Evolutionary conservation across 495 filamentous ascomycete species (phyloP), one percentile per base, ranked within the genome.

Genomic region (Penicilliopsis zonata): DNA sequence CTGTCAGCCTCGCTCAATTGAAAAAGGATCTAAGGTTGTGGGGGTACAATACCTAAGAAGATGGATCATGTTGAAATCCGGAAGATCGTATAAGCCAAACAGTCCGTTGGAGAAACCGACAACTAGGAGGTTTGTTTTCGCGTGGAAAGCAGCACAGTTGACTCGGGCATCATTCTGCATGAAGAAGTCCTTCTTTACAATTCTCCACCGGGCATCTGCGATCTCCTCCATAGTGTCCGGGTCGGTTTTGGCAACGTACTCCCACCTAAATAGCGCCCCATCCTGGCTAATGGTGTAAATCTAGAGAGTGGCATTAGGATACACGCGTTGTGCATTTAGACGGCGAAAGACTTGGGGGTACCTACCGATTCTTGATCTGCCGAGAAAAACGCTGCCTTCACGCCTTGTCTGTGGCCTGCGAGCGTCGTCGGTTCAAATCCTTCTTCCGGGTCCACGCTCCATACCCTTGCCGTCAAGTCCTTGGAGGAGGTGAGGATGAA

Each of bases 31-130:
- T 10, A 24, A 4, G 9, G 21, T 12, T 20, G 16, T 5, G n/a
- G 13, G 13, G 12, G 17, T 23, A 18, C 35, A 34, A 17, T 61
- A 76, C 73, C 70, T 76, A 20, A 83, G 52, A 10, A 78, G 87
- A 45, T 98, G 90, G 27, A 98, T 94, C 56, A 77, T 76, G 56
- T 82, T 94, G 65, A 96, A 96, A 30, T 88, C 85, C n/a, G 90
- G 90, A 55, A 98, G 70, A 44, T 98, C 90, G 55, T 96, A 94
- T 9, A 98, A 62, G 4, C 80, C 78, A 44, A 98, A 98, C 17
- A 94, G 65, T 13, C 90, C 90, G 35, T 87, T 88, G 16, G 90
- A 94, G 48, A 96, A 95, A 3, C 90, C 92, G 18, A 85, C 78
- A 5, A 96, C 85, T 21, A 98, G 55, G 30, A 98, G 61, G 52